These are phyloP conservation scores for Phaseolus coccineus DNA, from an alignment of 331 rosid species.

Conservation along the genomic window DNA sequence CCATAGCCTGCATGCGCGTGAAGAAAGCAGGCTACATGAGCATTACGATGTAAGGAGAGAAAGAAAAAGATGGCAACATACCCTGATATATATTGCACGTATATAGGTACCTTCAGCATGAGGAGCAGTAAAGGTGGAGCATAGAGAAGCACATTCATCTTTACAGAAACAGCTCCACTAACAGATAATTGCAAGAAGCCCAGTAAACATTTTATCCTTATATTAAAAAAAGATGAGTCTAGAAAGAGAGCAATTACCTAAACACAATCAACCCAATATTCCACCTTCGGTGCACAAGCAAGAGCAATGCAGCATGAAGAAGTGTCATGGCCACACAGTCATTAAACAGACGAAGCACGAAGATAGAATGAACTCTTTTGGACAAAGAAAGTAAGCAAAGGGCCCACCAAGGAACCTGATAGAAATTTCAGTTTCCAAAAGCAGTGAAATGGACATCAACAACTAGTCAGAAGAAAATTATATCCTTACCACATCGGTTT, in stretches of 20 bases:
- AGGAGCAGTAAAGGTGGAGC: conserved; percentile 91
- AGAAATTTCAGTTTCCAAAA: conserved; percentile 35
- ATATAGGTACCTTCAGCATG: conserved; percentile 75
- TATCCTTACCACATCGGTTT: conserved; percentile 73
- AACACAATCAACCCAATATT: conserved; percentile 84
- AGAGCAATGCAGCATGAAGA: conserved; percentile 76
- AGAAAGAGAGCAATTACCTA: conserved; percentile 62
- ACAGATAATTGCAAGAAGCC: conserved; percentile 48
- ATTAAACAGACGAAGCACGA: conserved; percentile 85
- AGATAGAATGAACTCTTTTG: conserved; percentile 89
- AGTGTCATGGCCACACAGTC: conserved; percentile 83
- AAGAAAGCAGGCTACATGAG: conserved; percentile 44
- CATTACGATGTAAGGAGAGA: conserved; percentile 15
- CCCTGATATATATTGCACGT: conserved; percentile 3
- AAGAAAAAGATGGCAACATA: neutral
- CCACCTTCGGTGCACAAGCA: conserved; percentile 71
- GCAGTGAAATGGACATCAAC: conserved; percentile 20
- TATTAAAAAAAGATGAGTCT: neutral
- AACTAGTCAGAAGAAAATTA: neutral
- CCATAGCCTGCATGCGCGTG: conserved; percentile 68
- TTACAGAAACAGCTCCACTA: conserved; percentile 91
- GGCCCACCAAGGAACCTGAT: conserved; percentile 91
- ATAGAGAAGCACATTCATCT: conserved; percentile 96
- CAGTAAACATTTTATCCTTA: conserved; percentile 27
- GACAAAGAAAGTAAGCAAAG: conserved; percentile 80